phyloP scores from a whole-genome alignment of 2,329 filamentous ascomycete species.

The Cercospora sp. region DNA sequence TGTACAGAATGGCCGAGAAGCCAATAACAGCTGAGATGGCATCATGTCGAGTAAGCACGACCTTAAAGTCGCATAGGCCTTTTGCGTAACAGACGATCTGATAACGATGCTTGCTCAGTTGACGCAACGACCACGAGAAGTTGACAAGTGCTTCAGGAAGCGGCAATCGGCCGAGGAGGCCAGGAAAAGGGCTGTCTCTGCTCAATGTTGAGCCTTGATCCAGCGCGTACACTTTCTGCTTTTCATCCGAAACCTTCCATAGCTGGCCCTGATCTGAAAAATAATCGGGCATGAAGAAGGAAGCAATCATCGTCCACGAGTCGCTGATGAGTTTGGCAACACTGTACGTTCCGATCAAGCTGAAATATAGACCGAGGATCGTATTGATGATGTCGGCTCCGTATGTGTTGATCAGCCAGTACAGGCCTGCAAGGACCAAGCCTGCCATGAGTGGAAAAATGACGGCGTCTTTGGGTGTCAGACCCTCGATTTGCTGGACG shows the following conservation, averaged over 20 bases:
- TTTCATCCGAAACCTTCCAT: constrained; percentile 49
- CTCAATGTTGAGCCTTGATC: constrained; percentile 6
- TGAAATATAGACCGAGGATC: constrained; percentile 81
- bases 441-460: constrained; percentile 80
- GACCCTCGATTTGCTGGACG: constrained; percentile 63
- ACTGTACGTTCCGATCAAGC: constrained; percentile 74
- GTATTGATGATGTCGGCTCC: constrained; percentile 80
- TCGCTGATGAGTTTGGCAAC: constrained; percentile 75
- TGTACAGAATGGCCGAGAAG: constrained; percentile 62
- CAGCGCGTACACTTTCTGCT: constrained; percentile 38
- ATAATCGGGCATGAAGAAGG: constrained; percentile 71
- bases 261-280: constrained; percentile 58
- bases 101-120: constrained; percentile 53
- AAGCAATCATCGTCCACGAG: constrained; percentile 61
- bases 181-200: constrained; percentile 55
- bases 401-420: constrained; percentile 87
- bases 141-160: constrained; percentile 42
- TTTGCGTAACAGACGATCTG: constrained; percentile 57
- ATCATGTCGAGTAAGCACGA: constrained; percentile 57
- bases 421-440: constrained; percentile 69
- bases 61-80: constrained; percentile 39
- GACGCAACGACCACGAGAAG: constrained; percentile 54
- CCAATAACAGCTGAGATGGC: constrained; percentile 59
- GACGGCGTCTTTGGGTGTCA: constrained; percentile 77
- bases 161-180: constrained; percentile 50